These are phyloP conservation scores for Termitomyces sp. DNA, from an alignment of 1,284 basidiomycete species.

Conservation along the genomic window DNA sequence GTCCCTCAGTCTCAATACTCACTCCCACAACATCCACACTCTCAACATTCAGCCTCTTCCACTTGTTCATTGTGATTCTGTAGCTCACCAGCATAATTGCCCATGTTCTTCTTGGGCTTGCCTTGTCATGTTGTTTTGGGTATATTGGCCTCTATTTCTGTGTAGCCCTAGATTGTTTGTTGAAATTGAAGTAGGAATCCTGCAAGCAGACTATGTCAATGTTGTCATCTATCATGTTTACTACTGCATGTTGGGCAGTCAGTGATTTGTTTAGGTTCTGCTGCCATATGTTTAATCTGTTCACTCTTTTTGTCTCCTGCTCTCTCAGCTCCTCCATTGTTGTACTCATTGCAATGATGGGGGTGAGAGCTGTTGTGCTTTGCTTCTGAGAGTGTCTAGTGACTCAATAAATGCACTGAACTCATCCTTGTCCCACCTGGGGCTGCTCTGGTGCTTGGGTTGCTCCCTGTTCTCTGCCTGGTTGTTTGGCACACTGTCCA, in stretches of 20 bases:
- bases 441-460: no score
- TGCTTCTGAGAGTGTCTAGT: no score
- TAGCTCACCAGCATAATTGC: no score
- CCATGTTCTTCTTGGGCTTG: neutral
- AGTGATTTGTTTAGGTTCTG: neutral
- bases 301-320: neutral
- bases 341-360: no score
- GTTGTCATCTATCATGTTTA: neutral
- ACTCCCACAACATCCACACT: neutral
- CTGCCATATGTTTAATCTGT: no score
- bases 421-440: no score
- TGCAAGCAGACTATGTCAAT: neutral
- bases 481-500: no score
- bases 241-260: neutral
- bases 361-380: no score
- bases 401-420: no score
- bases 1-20: neutral
- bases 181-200: no score
- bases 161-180: no score
- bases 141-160: neutral
- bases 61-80: neutral
- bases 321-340: conserved; percentile 27
- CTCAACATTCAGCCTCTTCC: neutral
- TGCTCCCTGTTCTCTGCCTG: no score
- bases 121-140: neutral